These are phyloP conservation scores for Eucommia ulmoides DNA, from an alignment of 257 asterid species.

Conservation along the genomic window DNA sequence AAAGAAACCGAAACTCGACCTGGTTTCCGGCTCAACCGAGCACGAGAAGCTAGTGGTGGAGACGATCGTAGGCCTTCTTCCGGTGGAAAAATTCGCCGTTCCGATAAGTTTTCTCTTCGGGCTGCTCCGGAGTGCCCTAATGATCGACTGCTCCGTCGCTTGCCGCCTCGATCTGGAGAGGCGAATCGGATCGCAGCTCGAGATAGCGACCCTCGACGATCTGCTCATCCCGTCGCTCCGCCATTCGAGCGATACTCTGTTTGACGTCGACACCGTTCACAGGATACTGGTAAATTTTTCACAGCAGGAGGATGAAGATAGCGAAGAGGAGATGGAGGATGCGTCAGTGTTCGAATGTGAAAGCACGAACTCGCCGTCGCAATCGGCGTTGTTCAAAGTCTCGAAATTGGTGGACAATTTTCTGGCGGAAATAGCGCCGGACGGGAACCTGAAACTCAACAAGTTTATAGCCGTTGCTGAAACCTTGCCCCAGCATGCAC, in stretches of 20 bases:
- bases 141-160: neutral
- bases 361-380: neutral
- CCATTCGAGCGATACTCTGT: neutral
- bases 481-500: neutral
- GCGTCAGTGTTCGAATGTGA: neutral
- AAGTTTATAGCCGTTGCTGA: neutral
- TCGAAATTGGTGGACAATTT: slow-evolving; percentile 1
- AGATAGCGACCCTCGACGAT: neutral
- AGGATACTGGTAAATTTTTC: neutral
- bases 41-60: slow-evolving; percentile 15
- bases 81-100: slow-evolving; percentile 72
- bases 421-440: neutral
- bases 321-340: slow-evolving; percentile 1
- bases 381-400: neutral
- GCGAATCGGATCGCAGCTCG: no score
- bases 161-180: neutral
- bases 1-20: slow-evolving; percentile 31
- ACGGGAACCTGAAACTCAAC: neutral
- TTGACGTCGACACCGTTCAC: slow-evolving; percentile 70
- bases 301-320: neutral
- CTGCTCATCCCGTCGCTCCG: neutral
- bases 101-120: slow-evolving; percentile 79
- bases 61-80: slow-evolving; percentile 71
- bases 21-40: neutral
- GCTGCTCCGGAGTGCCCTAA: neutral